Base-by-base conservation (phyloP, 2,329 filamentous ascomycete genomes). In the Lachnellula subtilissima region DNA sequence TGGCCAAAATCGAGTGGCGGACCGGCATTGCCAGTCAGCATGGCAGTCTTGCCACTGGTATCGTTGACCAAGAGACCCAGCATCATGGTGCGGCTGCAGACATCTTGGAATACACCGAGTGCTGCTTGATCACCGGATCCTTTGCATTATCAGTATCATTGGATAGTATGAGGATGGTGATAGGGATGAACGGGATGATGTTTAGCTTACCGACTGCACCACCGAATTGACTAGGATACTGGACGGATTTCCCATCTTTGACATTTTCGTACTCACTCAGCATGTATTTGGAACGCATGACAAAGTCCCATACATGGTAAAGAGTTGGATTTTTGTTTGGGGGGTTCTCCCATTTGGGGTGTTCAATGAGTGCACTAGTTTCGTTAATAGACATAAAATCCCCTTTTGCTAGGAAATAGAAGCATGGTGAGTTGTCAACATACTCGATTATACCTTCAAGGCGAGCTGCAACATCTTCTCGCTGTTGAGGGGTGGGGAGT, bases 251-350 rank as follows among this genome's bases (percentile, higher is more conserved):
- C 14, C 73, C 72, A 23, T 65, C 65, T 17, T 65, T 64, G 52
- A 75, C 70, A 43, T 72, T 73, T 17, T 76, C 71, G 23, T 76
- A 67, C 67, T 75, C 73, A 6, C 66, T 67, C 60, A 74, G 69
- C 65, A 75, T 74, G 58, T 75, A 76, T 39, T 69, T 63, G n/a
- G 72, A 73, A 37, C 73, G 70, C 55, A 66, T 70, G 47, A 71
- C 71, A 60, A 76, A 77, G 60, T 76, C 73, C 72, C 72, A 76
- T 35, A 74, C 59, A 60, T 73, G 66, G 53, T 65, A 72, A 42
- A 76, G 69, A 15, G 69, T 69, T 17, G 65, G 62, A 54, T 71
- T 64, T 35, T 65, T 65, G 15, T 59, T 61, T n/a, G 63, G 63
- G 28, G 60, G 55, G 50, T 58, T 22, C 8, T 19, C 48, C 57